These are phyloP conservation scores for Aureobasidium sp. DNA, from an alignment of 2,329 filamentous ascomycete genomes.

Conservation along the genomic window DNA sequence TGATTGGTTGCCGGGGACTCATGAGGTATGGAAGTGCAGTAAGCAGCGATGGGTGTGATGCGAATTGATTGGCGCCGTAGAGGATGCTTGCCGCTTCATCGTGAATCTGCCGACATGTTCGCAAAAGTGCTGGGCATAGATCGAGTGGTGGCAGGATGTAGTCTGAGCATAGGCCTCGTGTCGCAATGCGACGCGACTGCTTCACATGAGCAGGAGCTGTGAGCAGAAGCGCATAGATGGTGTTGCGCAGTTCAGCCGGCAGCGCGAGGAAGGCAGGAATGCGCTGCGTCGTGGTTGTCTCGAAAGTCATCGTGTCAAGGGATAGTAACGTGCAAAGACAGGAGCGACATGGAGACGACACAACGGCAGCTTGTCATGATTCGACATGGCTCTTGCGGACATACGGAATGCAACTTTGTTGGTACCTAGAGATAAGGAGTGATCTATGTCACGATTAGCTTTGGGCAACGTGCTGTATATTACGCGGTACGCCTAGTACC, in stretches of 20 bases:
- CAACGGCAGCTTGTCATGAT: neutral
- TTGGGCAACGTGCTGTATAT: neutral
- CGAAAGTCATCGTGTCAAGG: neutral
- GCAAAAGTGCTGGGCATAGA: conserved; percentile 37
- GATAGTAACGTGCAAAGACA: neutral
- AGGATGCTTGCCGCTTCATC: conserved; percentile 39
- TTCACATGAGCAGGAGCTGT: conserved; percentile 21
- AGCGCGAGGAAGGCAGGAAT: conserved; percentile 38
- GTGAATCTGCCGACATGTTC: conserved; percentile 36
- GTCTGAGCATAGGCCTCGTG: conserved; percentile 19
- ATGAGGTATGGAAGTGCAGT: conserved; percentile 38
- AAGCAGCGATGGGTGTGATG: conserved; percentile 43
- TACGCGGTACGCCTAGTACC: neutral
- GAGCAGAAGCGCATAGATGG: conserved; percentile 45
- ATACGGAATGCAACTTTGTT: neutral
- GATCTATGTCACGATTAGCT: neutral
- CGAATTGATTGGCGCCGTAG: conserved; percentile 45
- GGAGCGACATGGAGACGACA: neutral
- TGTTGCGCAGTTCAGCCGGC: conserved; percentile 54
- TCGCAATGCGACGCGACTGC: conserved; percentile 21
- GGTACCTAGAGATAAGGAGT: conserved; percentile 5
- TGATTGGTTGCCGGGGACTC: conserved; percentile 20
- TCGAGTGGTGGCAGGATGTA: conserved; percentile 27
- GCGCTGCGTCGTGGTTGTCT: neutral
- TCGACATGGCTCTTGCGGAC: neutral